Conservation (phyloP, 495 filamentous ascomycete species). For the Hypomontagnella submonticulosa region DNA sequence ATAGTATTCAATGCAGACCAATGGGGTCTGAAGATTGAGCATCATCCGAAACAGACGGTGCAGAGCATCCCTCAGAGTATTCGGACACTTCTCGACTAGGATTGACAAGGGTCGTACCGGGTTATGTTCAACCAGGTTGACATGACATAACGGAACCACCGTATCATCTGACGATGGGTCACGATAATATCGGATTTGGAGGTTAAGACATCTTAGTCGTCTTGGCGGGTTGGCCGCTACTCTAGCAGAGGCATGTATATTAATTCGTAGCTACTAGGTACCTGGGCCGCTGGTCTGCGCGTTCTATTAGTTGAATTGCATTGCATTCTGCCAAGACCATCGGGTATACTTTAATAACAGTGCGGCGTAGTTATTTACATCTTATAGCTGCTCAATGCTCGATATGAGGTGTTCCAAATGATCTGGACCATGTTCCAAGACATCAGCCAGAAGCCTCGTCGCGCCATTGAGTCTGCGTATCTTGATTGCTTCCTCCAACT, state of each 20-base stretch:
- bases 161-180: slow-evolving; percentile 9
- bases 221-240: slow-evolving; percentile 10
- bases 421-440: slow-evolving; percentile 49
- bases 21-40: too few species aligned
- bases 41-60: too few species aligned
- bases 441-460: slow-evolving; percentile 56
- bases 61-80: too few species aligned
- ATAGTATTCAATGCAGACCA: too few species aligned
- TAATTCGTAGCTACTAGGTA: slow-evolving; percentile 32
- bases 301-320: slow-evolving; percentile 23
- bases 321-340: background rate
- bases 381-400: slow-evolving; percentile 61
- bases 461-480: slow-evolving; percentile 64
- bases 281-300: background rate
- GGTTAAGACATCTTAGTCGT: slow-evolving; percentile 19
- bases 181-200: slow-evolving; percentile 11
- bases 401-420: slow-evolving; percentile 60
- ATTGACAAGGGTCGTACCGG: slow-evolving; percentile 1
- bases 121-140: background rate
- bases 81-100: too few species aligned
- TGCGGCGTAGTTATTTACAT: background rate
- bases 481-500: slow-evolving; percentile 80
- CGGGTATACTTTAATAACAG: background rate
- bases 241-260: slow-evolving; percentile 22
- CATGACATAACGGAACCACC: background rate